Percentiles rank a stretch among this genome's conserved stretches.
Conservation (phyloP, 179 eudicot genomes). For the Silene vulgaris region DNA sequence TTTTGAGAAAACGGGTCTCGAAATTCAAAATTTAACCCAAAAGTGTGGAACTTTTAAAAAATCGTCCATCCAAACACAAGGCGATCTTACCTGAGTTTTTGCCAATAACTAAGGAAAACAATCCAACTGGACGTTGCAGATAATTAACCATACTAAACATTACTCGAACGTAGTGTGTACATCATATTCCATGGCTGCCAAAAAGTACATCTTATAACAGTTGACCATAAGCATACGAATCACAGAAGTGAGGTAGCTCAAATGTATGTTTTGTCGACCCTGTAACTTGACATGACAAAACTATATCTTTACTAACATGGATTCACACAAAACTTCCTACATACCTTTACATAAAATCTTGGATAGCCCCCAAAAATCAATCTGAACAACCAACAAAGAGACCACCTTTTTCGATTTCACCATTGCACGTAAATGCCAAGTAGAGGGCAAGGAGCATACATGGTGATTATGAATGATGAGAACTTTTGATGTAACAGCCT, state of each 20-base stretch:
- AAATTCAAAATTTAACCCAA: no score
- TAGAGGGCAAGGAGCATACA: slow-evolving; percentile 18
- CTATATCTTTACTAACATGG: slow-evolving; percentile 22
- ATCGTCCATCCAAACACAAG: background rate
- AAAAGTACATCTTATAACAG: slow-evolving; percentile 5
- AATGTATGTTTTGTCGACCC: slow-evolving; percentile 7
- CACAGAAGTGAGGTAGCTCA: background rate
- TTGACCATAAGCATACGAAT: background rate
- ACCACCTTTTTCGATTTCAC: slow-evolving; percentile 8
- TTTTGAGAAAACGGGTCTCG: no score
- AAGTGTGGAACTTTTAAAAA: background rate
- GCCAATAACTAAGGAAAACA: background rate
- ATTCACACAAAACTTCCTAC: slow-evolving; percentile 27
- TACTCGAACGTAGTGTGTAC: background rate
- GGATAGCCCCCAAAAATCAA: slow-evolving; percentile 11
- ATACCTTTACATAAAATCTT: slow-evolving; percentile 24
- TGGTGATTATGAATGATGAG: slow-evolving; percentile 5
- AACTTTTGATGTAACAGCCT: background rate
- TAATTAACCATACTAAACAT: background rate
- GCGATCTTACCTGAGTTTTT: background rate
- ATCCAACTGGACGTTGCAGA: background rate
- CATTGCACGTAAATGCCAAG: slow-evolving; percentile 1
- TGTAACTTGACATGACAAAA: slow-evolving; percentile 1
- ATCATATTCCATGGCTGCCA: background rate
- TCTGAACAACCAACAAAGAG: background rate